These are phyloP conservation scores for Fusarium newnesense DNA, from an alignment of 2,329 filamentous ascomycete genomes.

Conservation along the genomic window DNA sequence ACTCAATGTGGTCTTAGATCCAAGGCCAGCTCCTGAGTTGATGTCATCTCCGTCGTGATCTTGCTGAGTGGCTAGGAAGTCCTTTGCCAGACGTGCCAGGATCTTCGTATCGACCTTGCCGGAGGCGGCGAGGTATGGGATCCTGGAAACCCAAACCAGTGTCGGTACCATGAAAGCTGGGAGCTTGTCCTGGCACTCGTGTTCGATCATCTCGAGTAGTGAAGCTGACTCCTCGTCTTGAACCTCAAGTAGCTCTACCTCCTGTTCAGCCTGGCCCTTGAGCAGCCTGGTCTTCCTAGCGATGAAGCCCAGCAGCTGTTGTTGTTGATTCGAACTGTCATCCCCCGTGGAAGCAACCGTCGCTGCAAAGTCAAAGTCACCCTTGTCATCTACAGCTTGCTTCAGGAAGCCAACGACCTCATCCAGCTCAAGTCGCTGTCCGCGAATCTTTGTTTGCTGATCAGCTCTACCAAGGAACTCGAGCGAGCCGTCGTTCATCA, in stretches of 20 bases:
- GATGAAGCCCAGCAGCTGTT: conserved; percentile 2
- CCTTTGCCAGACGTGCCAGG: background rate
- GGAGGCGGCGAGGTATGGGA: conserved; percentile 20
- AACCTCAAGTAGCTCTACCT: background rate
- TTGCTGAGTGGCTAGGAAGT: background rate
- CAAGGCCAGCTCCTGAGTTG: fast-evolving
- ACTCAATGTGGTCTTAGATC: background rate
- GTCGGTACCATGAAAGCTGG: conserved; percentile 24
- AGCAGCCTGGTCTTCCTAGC: background rate
- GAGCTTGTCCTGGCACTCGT: conserved; percentile 5
- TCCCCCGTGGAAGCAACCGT: background rate
- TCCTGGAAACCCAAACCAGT: conserved; percentile 9
- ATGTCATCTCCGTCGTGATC: fast-evolving
- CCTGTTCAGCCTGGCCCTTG: background rate
- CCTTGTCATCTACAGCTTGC: background rate
- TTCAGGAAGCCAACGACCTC: conserved; percentile 21
- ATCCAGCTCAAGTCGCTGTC: conserved; percentile 19
- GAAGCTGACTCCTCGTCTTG: background rate
- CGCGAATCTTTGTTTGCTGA: conserved; percentile 28
- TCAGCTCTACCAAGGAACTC: conserved; percentile 20
- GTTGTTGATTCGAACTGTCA: background rate
- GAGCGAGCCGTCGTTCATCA: conserved; percentile 20
- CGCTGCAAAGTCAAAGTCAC: conserved; percentile 16
- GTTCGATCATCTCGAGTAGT: background rate
- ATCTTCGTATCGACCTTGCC: conserved; percentile 26